These are phyloP conservation scores for Collariella sp. DNA, from an alignment of 495 filamentous ascomycete species.

Conservation along the genomic window DNA sequence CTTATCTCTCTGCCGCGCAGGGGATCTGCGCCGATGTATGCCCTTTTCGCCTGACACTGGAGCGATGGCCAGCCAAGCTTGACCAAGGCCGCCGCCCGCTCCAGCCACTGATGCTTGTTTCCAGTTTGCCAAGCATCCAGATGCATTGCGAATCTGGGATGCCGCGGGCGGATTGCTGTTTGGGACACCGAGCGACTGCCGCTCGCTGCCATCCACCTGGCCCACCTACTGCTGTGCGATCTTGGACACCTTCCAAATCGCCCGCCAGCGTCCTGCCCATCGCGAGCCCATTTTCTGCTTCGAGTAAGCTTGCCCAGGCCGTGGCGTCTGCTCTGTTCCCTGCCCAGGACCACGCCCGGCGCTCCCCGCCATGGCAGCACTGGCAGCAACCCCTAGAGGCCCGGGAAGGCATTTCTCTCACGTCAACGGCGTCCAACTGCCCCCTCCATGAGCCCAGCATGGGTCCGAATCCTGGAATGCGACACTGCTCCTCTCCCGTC, in stretches of 20 bases:
- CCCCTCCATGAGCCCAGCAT: too few species aligned
- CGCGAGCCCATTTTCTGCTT: neutral
- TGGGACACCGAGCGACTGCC: slow-evolving; percentile 1
- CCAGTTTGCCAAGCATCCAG: neutral
- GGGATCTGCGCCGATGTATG: neutral
- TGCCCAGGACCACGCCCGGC: neutral
- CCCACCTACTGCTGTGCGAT: neutral
- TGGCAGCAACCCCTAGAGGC: too few species aligned
- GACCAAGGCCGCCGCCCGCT: too few species aligned
- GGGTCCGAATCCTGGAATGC: too few species aligned
- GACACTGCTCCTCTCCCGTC: too few species aligned
- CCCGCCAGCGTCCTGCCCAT: neutral
- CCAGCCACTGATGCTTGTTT: neutral
- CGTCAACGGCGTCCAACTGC: too few species aligned
- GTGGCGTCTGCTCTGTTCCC: neutral
- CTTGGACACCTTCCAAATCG: neutral
- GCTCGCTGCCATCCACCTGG: too few species aligned
- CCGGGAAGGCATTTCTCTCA: too few species aligned
- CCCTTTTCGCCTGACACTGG: neutral
- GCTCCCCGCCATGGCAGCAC: too few species aligned
- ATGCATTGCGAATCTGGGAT: neutral
- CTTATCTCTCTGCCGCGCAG: neutral
- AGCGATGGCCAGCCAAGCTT: slow-evolving; percentile 1
- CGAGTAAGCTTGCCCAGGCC: neutral
- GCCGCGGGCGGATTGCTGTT: neutral